phyloP scores from a whole-genome alignment of 2,329 filamentous ascomycete species.

The Fusarium sp. region DNA sequence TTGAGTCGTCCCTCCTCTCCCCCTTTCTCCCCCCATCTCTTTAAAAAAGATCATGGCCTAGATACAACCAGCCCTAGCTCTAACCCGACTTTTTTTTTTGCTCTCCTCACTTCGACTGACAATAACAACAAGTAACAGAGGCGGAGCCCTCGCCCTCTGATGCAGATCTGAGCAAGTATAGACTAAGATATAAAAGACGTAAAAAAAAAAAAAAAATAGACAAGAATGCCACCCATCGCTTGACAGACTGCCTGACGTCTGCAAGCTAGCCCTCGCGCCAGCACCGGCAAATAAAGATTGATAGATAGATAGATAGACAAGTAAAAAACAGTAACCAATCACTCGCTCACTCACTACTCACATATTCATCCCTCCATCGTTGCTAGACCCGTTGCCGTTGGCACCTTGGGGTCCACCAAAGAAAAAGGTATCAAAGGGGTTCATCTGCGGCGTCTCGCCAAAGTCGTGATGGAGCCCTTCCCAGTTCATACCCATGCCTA shows the following conservation, averaged over 20 bases:
- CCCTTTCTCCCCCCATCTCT: neutral
- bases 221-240: constrained; percentile 28
- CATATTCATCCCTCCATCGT: constrained; percentile 43
- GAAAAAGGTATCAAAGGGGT: constrained; percentile 77
- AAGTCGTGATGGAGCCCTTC: constrained; percentile 69
- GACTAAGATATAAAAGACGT: neutral
- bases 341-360: constrained; percentile 13
- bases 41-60: constrained; percentile 1
- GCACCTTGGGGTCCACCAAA: constrained; percentile 63
- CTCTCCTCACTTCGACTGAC: neutral
- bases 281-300: constrained; percentile 23
- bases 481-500: constrained; percentile 73
- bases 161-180: constrained; percentile 1
- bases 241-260: constrained; percentile 21
- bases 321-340: constrained; percentile 1
- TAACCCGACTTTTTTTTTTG: constrained; percentile 13
- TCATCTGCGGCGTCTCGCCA: constrained; percentile 65
- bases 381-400: constrained; percentile 33
- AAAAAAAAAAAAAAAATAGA: constrained; percentile 1
- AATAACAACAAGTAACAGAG: constrained; percentile 1
- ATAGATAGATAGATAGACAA: neutral
- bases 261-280: constrained; percentile 30
- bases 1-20: neutral
- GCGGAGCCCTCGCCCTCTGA: constrained; percentile 9
- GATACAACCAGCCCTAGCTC: neutral